Conservation (phyloP, 768 basidiomycete genomes). For the Suillus weaverae region DNA sequence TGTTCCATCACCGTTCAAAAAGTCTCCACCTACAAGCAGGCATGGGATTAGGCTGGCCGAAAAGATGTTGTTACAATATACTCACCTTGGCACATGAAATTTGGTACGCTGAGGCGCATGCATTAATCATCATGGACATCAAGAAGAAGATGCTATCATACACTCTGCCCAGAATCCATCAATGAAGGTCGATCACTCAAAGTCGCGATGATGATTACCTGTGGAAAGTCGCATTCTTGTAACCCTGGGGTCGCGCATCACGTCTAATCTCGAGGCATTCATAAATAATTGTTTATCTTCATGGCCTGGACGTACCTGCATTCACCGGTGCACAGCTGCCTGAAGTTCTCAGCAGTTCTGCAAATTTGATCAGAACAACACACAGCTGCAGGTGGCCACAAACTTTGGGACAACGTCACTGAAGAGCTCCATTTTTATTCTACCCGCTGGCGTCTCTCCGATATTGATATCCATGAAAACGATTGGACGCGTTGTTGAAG, state of each 20-base stretch:
- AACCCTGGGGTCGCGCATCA: constrained; percentile 85
- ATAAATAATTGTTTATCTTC: constrained; percentile 10
- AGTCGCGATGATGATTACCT: constrained; percentile 50
- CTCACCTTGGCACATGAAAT: constrained; percentile 95
- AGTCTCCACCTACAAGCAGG: constrained; percentile 75
- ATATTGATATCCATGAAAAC: constrained; percentile 98
- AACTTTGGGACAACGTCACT: constrained; percentile 95
- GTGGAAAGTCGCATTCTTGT: constrained; percentile 90
- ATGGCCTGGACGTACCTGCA: constrained; percentile 56
- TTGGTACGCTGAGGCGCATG: constrained; percentile 58
- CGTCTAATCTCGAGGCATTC: constrained; percentile 20
- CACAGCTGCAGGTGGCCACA: constrained; percentile 22
- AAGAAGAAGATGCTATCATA: constrained; percentile 34
- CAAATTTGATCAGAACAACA: constrained; percentile 6
- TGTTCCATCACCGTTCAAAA: constrained; percentile 91
- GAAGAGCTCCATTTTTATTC: constrained; percentile 97
- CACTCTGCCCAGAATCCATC: constrained; percentile 55
- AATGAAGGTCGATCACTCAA: constrained; percentile 7
- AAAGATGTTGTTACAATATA: constrained; percentile 10
- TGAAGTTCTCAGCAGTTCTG: constrained; percentile 97
- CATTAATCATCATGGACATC: constrained; percentile 15
- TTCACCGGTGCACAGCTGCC: constrained; percentile 98
- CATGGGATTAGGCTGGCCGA: constrained; percentile 1
- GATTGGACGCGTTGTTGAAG: constrained; percentile 67
- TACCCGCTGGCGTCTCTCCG: constrained; percentile 92